phyloP scores from a whole-genome alignment of 176 grass and related monocot species.

The Bolboschoenus planiculmis region DNA sequence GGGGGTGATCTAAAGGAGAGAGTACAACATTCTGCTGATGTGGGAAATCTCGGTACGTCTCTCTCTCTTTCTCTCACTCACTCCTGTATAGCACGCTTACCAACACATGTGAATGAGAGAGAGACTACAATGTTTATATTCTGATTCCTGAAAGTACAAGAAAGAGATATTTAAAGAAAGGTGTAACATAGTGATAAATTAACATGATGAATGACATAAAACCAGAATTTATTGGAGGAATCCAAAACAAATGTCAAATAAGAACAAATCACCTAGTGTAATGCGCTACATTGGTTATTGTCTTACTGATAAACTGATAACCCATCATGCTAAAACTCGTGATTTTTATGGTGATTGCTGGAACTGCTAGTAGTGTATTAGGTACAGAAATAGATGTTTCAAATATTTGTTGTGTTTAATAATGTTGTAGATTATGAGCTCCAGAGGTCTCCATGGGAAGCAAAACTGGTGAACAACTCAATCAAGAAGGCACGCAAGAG shows the following conservation, averaged over 20 bases:
- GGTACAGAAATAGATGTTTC: neutral
- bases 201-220: neutral
- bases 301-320: neutral
- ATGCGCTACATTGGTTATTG: neutral
- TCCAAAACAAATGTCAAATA: neutral
- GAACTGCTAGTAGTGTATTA: neutral
- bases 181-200: neutral
- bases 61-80: neutral
- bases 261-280: neutral
- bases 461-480: conserved; percentile 34
- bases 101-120: neutral
- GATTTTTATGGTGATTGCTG: neutral
- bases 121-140: neutral
- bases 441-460: neutral
- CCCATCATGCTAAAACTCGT: neutral
- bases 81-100: neutral
- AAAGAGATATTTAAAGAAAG: neutral
- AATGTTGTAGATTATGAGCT: conserved; percentile 19
- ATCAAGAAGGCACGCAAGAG: conserved; percentile 55
- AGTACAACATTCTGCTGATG: neutral
- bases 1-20: neutral
- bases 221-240: neutral
- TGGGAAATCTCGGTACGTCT: conserved; percentile 7
- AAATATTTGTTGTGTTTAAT: neutral
- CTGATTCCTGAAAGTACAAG: neutral